Conservation (phyloP, 2,329 filamentous ascomycete species). For the Diplocarpon rosae region DNA sequence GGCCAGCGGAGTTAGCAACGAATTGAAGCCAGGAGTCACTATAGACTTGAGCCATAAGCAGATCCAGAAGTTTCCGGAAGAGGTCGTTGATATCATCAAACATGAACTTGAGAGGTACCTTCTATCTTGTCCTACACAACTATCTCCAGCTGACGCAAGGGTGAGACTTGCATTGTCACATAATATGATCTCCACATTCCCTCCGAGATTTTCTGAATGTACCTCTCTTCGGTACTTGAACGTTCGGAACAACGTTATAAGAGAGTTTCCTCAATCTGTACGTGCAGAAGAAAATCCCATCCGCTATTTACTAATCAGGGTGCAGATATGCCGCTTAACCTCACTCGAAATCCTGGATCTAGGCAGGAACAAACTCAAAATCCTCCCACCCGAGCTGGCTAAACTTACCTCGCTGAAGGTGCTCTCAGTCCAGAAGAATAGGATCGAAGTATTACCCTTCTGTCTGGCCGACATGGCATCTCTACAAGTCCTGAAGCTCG, state of each 20-base stretch:
- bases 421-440: conserved; percentile 76
- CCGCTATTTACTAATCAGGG: conserved; percentile 8
- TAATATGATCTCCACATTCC: conserved; percentile 62
- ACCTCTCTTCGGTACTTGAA: conserved; percentile 71
- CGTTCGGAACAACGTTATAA: conserved; percentile 63
- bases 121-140: conserved; percentile 7
- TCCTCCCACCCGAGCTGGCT: conserved; percentile 67
- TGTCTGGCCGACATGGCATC: conserved; percentile 85
- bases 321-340: conserved; percentile 70
- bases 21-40: conserved; percentile 56
- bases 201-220: conserved; percentile 62
- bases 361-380: conserved; percentile 72
- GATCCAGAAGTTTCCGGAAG: conserved; percentile 40
- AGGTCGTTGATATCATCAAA: conserved; percentile 29
- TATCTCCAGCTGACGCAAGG: conserved; percentile 25
- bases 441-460: conserved; percentile 71
- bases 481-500: conserved; percentile 78
- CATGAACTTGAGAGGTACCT: conserved; percentile 27
- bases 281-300: conserved; percentile 23
- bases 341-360: conserved; percentile 89
- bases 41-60: conserved; percentile 68
- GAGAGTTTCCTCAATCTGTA: conserved; percentile 55
- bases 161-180: conserved; percentile 68
- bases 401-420: conserved; percentile 81
- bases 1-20: conserved; percentile 46